Percentiles rank a stretch among this genome's conserved stretches.
These are phyloP conservation scores for Solanum hybrid DNA, from an alignment of 305 asterid genomes.

Conservation along the genomic window DNA sequence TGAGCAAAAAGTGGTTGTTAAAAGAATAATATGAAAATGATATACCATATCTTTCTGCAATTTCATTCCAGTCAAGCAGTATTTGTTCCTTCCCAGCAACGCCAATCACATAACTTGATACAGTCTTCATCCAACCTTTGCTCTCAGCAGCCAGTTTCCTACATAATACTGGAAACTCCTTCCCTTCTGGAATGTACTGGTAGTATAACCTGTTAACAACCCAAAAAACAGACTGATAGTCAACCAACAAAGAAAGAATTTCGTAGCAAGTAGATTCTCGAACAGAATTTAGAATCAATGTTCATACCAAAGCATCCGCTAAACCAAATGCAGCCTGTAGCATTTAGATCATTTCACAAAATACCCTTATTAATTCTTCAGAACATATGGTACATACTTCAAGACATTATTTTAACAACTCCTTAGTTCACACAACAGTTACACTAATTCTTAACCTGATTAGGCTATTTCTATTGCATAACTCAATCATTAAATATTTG, in stretches of 20 bases:
- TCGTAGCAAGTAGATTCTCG: not conserved
- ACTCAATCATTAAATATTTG: not conserved
- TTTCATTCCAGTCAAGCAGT: slow-evolving; percentile 90
- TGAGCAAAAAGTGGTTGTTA: not conserved
- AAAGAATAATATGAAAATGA: slow-evolving; percentile 3
- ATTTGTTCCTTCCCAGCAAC: slow-evolving; percentile 43
- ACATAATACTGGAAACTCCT: slow-evolving; percentile 83
- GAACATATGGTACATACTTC: not conserved
- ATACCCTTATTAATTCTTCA: not conserved
- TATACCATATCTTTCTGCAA: slow-evolving; percentile 73
- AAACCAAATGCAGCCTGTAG: not conserved
- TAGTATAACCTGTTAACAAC: slow-evolving; percentile 62
- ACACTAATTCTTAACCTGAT: not conserved
- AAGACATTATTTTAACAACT: not conserved
- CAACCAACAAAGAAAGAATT: not conserved
- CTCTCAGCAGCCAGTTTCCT: slow-evolving; percentile 46
- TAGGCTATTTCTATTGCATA: not conserved
- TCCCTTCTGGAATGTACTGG: slow-evolving; percentile 84
- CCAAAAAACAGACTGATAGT: not conserved
- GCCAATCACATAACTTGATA: slow-evolving; percentile 29
- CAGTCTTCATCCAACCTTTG: slow-evolving; percentile 38
- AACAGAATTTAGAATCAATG: not conserved
- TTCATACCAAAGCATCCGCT: not conserved
- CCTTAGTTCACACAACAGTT: not conserved
- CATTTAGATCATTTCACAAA: not conserved